Evolutionary conservation across 2,329 filamentous ascomycete genomes (phyloP).

Genomic region (Trichoderma semiorbis): DNA sequence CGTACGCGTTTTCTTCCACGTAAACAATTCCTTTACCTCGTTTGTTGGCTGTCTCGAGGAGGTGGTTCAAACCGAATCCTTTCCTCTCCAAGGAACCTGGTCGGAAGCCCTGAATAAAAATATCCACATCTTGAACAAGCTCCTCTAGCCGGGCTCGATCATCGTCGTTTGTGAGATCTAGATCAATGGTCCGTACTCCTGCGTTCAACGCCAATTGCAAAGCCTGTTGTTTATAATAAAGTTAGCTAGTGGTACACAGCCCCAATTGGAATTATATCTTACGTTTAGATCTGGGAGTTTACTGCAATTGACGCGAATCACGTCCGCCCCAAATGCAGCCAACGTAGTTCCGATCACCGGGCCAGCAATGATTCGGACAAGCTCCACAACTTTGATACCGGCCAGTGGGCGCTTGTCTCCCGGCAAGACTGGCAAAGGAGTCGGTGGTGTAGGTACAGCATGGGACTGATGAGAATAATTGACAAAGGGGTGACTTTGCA

Average conservation of each 20-base stretch:
- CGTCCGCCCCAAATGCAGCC: conserved; percentile 24
- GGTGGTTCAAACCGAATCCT: conserved; percentile 41
- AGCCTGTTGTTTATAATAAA: background rate
- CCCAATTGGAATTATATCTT: background rate
- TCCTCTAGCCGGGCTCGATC: conserved; percentile 39
- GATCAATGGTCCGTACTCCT: conserved; percentile 41
- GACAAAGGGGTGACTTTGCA: conserved; percentile 29
- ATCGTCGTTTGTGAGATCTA: conserved; percentile 44
- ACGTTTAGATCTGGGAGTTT: background rate
- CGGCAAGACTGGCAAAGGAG: background rate
- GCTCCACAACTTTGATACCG: conserved; percentile 26
- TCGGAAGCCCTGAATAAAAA: background rate
- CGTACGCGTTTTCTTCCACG: conserved; percentile 65
- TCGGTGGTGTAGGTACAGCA: background rate
- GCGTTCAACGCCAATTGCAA: background rate
- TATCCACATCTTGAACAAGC: conserved; percentile 46
- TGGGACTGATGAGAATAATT: conserved; percentile 34
- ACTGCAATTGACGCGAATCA: background rate
- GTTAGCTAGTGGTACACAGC: background rate
- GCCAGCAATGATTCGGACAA: conserved; percentile 26
- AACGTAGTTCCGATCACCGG: background rate
- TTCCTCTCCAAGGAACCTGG: conserved; percentile 42
- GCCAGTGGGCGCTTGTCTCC: conserved; percentile 35
- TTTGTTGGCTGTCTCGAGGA: conserved; percentile 44
- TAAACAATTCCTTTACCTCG: conserved; percentile 60